A percentile compares a stretch with the other conserved stretches of the same genome.
phyloP scores from a whole-genome alignment of 169 alveolate species.

The Amoebophrya sp. region DNA sequence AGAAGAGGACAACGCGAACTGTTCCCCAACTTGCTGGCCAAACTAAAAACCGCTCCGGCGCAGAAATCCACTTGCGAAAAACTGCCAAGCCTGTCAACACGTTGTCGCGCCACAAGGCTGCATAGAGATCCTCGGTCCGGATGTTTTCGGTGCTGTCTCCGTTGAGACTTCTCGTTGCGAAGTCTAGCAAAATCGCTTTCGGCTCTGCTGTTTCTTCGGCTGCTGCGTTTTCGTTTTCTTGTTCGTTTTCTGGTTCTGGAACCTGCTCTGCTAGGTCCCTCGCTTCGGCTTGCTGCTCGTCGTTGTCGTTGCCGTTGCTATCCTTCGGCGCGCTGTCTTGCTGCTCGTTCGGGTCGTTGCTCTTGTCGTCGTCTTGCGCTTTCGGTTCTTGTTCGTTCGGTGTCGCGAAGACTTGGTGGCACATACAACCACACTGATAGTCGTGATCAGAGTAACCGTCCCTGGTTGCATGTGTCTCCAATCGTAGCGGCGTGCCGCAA shows the following conservation, averaged over 20 bases:
- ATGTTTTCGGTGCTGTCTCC: background rate
- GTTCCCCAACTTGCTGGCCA: background rate
- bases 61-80: background rate
- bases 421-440: background rate
- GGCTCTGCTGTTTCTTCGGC: background rate
- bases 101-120: background rate
- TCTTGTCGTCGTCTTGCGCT: background rate
- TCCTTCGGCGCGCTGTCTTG: too few relatives aligned
- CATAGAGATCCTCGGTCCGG: background rate
- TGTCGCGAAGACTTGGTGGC: background rate
- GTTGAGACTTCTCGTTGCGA: background rate
- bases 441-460: background rate
- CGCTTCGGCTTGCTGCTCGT: background rate
- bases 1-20: background rate
- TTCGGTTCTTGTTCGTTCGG: background rate
- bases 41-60: background rate
- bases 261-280: background rate
- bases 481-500: background rate
- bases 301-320: background rate
- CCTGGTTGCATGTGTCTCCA: background rate
- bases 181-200: background rate
- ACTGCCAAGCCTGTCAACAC: background rate
- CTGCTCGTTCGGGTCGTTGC: too few relatives aligned
- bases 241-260: background rate
- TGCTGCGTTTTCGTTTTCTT: background rate